phyloP scores from a whole-genome alignment of 2,329 filamentous ascomycete genomes.

The Fusarium decemcellulare region DNA sequence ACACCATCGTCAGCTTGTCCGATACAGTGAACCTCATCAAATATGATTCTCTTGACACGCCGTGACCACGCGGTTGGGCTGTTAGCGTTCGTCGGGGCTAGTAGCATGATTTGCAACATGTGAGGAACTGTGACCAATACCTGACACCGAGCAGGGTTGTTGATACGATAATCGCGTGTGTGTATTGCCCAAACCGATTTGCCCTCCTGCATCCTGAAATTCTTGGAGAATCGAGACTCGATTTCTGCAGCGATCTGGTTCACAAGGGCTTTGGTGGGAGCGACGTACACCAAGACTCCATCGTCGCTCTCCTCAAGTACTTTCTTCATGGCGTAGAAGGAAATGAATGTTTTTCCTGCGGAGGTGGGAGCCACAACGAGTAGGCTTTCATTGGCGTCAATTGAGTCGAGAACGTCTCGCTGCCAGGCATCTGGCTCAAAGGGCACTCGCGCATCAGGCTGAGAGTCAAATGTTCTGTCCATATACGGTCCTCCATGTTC shows the following conservation, averaged over 20 bases:
- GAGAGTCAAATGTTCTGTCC: slow-evolving; percentile 80
- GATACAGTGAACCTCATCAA: slow-evolving; percentile 87
- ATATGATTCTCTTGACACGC: slow-evolving; percentile 81
- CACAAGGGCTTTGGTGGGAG: slow-evolving; percentile 85
- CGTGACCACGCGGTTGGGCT: slow-evolving; percentile 70
- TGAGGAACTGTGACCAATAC: slow-evolving; percentile 84
- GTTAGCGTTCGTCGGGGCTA: slow-evolving; percentile 75
- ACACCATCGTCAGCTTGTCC: slow-evolving; percentile 82
- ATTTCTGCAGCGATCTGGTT: slow-evolving; percentile 88
- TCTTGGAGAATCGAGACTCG: slow-evolving; percentile 80
- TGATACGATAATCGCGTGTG: slow-evolving; percentile 81
- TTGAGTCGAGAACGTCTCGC: slow-evolving; percentile 78
- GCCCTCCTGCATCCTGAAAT: slow-evolving; percentile 68
- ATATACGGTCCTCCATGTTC: slow-evolving; percentile 79
- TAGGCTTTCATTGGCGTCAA: slow-evolving; percentile 78
- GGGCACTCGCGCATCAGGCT: slow-evolving; percentile 74
- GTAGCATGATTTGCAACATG: slow-evolving; percentile 84
- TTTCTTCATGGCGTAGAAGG: slow-evolving; percentile 87
- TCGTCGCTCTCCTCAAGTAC: slow-evolving; percentile 78
- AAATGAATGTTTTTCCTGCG: slow-evolving; percentile 87
- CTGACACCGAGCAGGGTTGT: slow-evolving; percentile 80
- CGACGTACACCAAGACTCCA: slow-evolving; percentile 82
- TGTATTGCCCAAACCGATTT: slow-evolving; percentile 85
- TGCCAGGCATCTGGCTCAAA: slow-evolving; percentile 87
- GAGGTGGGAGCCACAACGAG: slow-evolving; percentile 85